Conservation (phyloP, 768 basidiomycete species). For the Boletus coccyginus region DNA sequence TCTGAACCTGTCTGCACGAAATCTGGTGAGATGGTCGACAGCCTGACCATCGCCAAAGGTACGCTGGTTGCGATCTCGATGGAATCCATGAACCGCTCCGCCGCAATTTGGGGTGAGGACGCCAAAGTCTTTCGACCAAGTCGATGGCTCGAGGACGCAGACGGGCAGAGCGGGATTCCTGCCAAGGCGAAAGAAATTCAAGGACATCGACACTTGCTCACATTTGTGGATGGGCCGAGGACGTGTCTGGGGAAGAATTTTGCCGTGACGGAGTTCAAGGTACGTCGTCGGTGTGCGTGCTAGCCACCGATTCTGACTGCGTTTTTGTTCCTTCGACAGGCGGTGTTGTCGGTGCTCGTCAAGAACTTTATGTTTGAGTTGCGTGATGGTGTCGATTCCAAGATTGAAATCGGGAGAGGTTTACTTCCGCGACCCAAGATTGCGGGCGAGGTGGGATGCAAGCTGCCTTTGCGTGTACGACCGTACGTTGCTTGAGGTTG, state of each 20-base stretch:
- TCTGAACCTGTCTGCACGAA: slow-evolving; percentile 41
- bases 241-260: slow-evolving; percentile 49
- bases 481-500: background rate
- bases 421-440: slow-evolving; percentile 10
- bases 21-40: slow-evolving; percentile 36
- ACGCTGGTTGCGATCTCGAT: slow-evolving; percentile 44
- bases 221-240: slow-evolving; percentile 49
- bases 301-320: background rate
- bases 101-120: slow-evolving; percentile 57
- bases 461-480: slow-evolving; percentile 25
- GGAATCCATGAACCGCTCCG: slow-evolving; percentile 45
- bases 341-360: slow-evolving; percentile 41
- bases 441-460: slow-evolving; percentile 21
- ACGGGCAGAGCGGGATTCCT: slow-evolving; percentile 14
- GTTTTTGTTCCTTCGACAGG: slow-evolving; percentile 14
- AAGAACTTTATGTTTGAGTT: slow-evolving; percentile 35
- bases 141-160: slow-evolving; percentile 49
- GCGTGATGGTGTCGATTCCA: slow-evolving; percentile 35
- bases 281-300: background rate
- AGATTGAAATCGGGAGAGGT: slow-evolving; percentile 10
- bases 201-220: slow-evolving; percentile 49
- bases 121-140: slow-evolving; percentile 58
- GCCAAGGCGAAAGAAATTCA: slow-evolving; percentile 39
- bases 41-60: slow-evolving; percentile 45
- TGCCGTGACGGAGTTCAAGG: slow-evolving; percentile 38